Evolutionary conservation across 108 stramenopile genomes (phyloP), one percentile per base, ranked within the genome.

Genomic region (Chaetoceros tenuissimus): DNA sequence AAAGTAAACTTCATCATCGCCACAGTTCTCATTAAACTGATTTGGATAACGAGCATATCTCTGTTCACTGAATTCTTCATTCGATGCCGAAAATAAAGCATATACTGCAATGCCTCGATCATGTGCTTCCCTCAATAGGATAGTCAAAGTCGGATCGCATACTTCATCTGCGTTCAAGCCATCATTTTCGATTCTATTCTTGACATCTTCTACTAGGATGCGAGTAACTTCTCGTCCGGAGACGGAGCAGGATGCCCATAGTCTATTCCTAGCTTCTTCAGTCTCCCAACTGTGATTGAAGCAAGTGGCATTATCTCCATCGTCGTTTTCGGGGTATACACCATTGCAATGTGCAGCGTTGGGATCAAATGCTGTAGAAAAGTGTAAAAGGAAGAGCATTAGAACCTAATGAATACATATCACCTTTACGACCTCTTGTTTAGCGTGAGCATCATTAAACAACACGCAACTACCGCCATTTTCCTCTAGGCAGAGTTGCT

Each of bases 241-340:
- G 16, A 51, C 25, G 5, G 5, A 10, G 16, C 49, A 25, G 24
- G 49, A 51, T 16, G 49, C 49, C 49, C 49, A 51, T 24, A 51
- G 49, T 24, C 25, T 24, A 5, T 24, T 10, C 25, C 49, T 24
- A 10, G 49, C 49, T 26, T 25, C 8, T 10, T 24, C 10, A 10
- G 49, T 51, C 49, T 51, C 49, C 49, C 49, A 51, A 25, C 10
- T 25, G 16, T 51, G 49, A 10, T 25, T 26, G 16, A 51, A 51
- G 16, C 49, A 51, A 8, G 24, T 51, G 23, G 49, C 49, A 26
- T 51, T 51, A 10, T 10, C 8, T 8, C 49, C 49, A 26, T 51
- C 49, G 5, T 51, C 16, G 49, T 51, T 16, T 24, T 5, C 24
- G 5, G 49, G 49, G 25, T 51, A 51, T 24, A 51, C 49, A 25